Conservation (phyloP, 495 filamentous ascomycete species). For the Oidiodendron maius region DNA sequence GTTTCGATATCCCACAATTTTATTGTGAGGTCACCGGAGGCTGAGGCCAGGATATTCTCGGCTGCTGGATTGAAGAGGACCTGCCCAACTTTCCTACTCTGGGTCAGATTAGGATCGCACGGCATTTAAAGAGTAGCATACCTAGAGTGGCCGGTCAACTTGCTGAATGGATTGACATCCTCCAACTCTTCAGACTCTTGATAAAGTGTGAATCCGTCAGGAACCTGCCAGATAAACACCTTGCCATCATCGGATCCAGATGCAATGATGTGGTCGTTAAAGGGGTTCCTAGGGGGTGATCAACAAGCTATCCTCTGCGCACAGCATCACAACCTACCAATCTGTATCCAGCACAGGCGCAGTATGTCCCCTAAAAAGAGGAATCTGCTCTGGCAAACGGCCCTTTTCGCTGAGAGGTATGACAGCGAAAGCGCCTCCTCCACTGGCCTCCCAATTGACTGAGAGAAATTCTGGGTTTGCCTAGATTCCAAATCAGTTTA, state of each 20-base stretch:
- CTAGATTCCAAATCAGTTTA: constrained; percentile 35
- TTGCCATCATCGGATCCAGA: constrained; percentile 96
- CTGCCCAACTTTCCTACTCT: constrained; percentile 81
- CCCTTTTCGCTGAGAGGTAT: constrained; percentile 87
- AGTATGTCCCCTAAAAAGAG: constrained; percentile 92
- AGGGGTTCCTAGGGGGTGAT: constrained; percentile 67
- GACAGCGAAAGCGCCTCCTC: constrained; percentile 94
- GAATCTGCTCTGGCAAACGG: constrained; percentile 85
- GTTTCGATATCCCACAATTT: constrained; percentile 93
- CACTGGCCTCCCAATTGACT: constrained; percentile 97
- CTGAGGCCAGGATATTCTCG: constrained; percentile 90
- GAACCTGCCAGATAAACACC: constrained; percentile 94
- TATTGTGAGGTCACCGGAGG: constrained; percentile 90
- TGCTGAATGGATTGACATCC: constrained; percentile 75
- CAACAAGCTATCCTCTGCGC: constrained; percentile 19
- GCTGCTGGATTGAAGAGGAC: constrained; percentile 96
- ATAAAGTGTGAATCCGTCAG: constrained; percentile 76
- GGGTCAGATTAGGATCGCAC: constrained; percentile 4
- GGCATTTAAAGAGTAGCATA: constrained; percentile 14
- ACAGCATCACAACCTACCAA: constrained; percentile 57
- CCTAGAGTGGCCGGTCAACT: constrained; percentile 71
- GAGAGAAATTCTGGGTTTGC: constrained; percentile 93
- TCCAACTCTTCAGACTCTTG: constrained; percentile 76
- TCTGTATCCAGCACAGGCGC: constrained; percentile 95
- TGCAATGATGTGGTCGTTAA: constrained; percentile 87